These are phyloP conservation scores for Ogataea hybrid DNA, from an alignment of 1,139 yeast genomes.

Conservation along the genomic window DNA sequence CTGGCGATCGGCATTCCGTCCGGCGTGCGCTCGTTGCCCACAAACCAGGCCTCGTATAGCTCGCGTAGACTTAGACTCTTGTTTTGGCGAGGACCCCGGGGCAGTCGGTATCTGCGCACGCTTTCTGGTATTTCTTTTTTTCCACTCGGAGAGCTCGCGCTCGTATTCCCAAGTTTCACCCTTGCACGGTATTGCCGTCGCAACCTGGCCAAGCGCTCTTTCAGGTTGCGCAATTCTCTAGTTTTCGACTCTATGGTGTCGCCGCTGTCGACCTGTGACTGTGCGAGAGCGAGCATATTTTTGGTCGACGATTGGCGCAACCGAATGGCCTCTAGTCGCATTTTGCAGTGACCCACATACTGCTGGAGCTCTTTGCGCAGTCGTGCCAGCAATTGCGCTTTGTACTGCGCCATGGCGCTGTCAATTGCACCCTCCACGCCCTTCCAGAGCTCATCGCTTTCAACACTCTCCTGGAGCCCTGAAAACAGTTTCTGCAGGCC, in stretches of 20 bases:
- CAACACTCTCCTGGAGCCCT: not conserved
- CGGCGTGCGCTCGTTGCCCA: slow-evolving; percentile 14
- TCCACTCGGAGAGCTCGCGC: not conserved
- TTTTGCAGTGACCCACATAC: not conserved
- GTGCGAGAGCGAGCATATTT: slow-evolving; percentile 4
- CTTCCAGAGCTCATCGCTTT: slow-evolving; percentile 2
- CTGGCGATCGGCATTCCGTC: slow-evolving; percentile 11
- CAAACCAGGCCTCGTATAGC: slow-evolving; percentile 19
- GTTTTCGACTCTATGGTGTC: not conserved
- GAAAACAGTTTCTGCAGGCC: not conserved
- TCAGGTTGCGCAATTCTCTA: slow-evolving; percentile 3
- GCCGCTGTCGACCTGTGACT: not conserved
- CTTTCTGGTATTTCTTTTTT: slow-evolving; percentile 10
- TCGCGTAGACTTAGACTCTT: slow-evolving; percentile 15
- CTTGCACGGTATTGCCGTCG: slow-evolving; percentile 3
- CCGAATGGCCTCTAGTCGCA: slow-evolving; percentile 1
- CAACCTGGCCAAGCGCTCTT: slow-evolving; percentile 2
- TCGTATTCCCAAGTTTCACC: not conserved
- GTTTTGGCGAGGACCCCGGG: slow-evolving; percentile 20
- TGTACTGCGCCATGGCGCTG: not conserved
- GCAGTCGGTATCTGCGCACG: slow-evolving; percentile 16
- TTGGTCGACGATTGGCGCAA: slow-evolving; percentile 3
- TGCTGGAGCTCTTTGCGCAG: not conserved
- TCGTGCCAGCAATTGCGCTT: not conserved
- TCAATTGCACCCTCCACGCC: slow-evolving; percentile 1